Evolutionary conservation across 2,329 filamentous ascomycete species (phyloP).

Genomic region (Beauveria sp.): DNA sequence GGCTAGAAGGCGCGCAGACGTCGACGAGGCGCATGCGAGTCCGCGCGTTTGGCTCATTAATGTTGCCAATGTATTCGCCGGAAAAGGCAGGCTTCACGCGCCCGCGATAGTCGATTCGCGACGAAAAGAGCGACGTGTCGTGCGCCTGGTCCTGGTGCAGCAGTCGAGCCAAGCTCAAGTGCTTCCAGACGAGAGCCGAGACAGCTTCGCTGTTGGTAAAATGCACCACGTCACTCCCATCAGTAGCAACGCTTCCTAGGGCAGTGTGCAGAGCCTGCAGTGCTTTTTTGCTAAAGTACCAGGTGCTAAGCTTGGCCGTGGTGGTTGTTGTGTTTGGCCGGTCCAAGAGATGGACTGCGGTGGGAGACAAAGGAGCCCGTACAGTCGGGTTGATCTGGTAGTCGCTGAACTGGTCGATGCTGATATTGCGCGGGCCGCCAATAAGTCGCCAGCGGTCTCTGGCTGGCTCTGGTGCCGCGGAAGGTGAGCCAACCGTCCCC

Average conservation of each 20-base stretch:
- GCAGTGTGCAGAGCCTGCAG: not conserved
- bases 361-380: not conserved
- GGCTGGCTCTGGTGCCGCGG: not conserved
- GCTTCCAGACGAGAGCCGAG: slow-evolving; percentile 1
- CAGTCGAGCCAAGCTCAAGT: not conserved
- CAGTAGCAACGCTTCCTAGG: not conserved
- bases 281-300: not conserved
- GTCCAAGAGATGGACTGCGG: not conserved
- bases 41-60: not conserved
- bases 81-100: not conserved
- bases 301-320: not conserved
- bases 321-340: not conserved
- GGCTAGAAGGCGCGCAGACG: not conserved
- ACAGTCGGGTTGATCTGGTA: not conserved
- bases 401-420: not conserved
- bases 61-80: not conserved
- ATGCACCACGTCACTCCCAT: not conserved
- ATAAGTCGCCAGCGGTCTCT: not conserved
- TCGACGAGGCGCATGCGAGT: not conserved
- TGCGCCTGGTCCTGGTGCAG: not conserved
- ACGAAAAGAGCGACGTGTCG: not conserved
- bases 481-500: not conserved
- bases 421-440: not conserved
- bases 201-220: not conserved
- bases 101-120: not conserved